Percentiles rank a stretch among this genome's conserved stretches.
phyloP scores from a whole-genome alignment of 345 rosid species.

The Rhizophora mangle region DNA sequence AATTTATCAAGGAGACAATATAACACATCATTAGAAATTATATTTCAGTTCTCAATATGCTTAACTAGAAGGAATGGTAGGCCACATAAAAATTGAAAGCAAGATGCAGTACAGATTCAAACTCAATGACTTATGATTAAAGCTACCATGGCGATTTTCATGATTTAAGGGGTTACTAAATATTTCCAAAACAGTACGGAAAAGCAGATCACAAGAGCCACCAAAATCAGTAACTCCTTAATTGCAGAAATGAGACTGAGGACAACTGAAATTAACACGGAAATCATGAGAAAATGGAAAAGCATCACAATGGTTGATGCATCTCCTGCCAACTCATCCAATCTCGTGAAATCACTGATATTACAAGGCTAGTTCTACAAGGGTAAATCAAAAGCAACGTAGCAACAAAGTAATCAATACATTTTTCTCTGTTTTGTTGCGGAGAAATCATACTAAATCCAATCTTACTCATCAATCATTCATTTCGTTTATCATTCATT shows the following conservation, averaged over 20 bases:
- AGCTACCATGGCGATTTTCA: too few species aligned
- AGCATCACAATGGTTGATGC: conserved; percentile 25
- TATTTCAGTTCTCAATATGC: conserved; percentile 7
- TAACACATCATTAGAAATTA: neutral
- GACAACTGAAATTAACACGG: conserved; percentile 29
- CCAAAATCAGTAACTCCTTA: too few species aligned
- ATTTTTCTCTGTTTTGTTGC: conserved; percentile 2
- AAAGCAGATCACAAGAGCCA: too few species aligned
- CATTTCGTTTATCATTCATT: too few species aligned
- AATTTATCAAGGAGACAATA: neutral
- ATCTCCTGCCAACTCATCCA: conserved; percentile 38
- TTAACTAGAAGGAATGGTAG: too few species aligned
- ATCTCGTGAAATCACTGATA: conserved; percentile 52
- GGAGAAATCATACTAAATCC: neutral
- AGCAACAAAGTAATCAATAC: neutral
- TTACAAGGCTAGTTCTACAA: conserved; percentile 25
- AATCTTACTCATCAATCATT: neutral
- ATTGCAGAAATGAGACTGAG: too few species aligned
- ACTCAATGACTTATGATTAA: too few species aligned
- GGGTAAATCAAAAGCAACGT: conserved; percentile 14
- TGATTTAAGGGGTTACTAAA: too few species aligned
- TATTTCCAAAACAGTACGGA: too few species aligned
- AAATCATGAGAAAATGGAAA: conserved; percentile 30
- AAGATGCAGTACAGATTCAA: too few species aligned
- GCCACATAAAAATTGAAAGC: too few species aligned